These are phyloP conservation scores for Globisporangium yorkense DNA, from an alignment of 352 stramenopile species.

Conservation along the genomic window DNA sequence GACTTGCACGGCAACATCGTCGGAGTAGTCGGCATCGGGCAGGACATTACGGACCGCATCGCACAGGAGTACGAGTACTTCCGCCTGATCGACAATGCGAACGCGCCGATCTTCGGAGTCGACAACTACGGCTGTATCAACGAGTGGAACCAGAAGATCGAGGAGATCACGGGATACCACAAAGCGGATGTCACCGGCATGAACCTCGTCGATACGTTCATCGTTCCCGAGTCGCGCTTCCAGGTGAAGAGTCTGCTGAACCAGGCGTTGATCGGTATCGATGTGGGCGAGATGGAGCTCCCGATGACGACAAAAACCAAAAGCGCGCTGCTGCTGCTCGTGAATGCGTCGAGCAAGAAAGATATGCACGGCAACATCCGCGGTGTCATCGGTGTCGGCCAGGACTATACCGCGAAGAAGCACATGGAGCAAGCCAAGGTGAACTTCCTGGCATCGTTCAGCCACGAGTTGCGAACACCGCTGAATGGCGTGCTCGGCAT, in stretches of 20 bases:
- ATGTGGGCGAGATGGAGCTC: slow-evolving; percentile 66
- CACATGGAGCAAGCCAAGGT: slow-evolving; percentile 67
- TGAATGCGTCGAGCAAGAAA: slow-evolving; percentile 72
- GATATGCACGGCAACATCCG: slow-evolving; percentile 85
- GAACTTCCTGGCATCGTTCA: slow-evolving; percentile 67
- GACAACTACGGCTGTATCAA: slow-evolving; percentile 72
- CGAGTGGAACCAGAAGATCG: slow-evolving; percentile 76
- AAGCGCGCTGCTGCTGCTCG: slow-evolving; percentile 38
- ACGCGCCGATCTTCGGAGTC: slow-evolving; percentile 70
- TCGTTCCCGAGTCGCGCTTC: slow-evolving; percentile 42
- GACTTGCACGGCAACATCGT: slow-evolving; percentile 78
- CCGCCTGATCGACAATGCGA: slow-evolving; percentile 67
- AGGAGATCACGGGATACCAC: slow-evolving; percentile 66
- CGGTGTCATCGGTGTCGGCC: slow-evolving; percentile 82
- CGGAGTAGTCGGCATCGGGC: slow-evolving; percentile 79
- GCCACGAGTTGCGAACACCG: slow-evolving; percentile 58
- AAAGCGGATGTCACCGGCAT: slow-evolving; percentile 49
- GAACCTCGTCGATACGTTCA: slow-evolving; percentile 59
- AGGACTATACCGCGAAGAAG: slow-evolving; percentile 86
- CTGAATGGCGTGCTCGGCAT: slow-evolving; percentile 78
- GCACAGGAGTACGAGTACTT: slow-evolving; percentile 78
- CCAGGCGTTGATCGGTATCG: slow-evolving; percentile 58
- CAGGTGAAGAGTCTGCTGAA: slow-evolving; percentile 54
- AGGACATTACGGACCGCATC: slow-evolving; percentile 22
- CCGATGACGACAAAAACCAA: slow-evolving; percentile 51